Conservation (phyloP, 768 basidiomycete genomes). For the Lepiota brunneoincarnata region DNA sequence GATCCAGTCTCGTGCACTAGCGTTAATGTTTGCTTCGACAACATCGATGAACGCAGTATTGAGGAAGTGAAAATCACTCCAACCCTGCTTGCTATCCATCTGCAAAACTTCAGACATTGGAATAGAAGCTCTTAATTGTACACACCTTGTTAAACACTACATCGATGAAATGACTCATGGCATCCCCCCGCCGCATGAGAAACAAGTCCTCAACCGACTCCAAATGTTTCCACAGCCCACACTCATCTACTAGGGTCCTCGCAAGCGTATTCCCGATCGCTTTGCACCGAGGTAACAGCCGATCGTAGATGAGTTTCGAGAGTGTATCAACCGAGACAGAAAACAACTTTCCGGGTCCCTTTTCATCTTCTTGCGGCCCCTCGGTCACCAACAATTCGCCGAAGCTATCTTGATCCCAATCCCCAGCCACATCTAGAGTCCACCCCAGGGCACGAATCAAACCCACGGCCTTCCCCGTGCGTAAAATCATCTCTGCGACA, state of each 20-base stretch:
- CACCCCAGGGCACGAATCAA: slow-evolving; percentile 62
- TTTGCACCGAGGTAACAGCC: slow-evolving; percentile 54
- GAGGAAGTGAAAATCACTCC: slow-evolving; percentile 83
- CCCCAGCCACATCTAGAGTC: slow-evolving; percentile 22
- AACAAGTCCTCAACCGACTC: slow-evolving; percentile 64
- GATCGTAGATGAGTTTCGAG: slow-evolving; percentile 61
- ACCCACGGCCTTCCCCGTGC: slow-evolving; percentile 76
- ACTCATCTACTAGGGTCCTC: slow-evolving; percentile 63
- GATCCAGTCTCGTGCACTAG: slow-evolving; percentile 51
- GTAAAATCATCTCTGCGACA: slow-evolving; percentile 55
- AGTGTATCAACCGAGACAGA: slow-evolving; percentile 62
- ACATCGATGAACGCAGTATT: slow-evolving; percentile 76
- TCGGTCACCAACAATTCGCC: slow-evolving; percentile 33
- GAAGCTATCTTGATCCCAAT: slow-evolving; percentile 42
- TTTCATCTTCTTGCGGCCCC: slow-evolving; percentile 2
- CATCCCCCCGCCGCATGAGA: slow-evolving; percentile 77
- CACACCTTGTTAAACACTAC: slow-evolving; percentile 71
- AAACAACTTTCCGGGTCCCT: slow-evolving; percentile 25
- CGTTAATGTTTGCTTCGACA: slow-evolving; percentile 43
- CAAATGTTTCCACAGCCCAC: slow-evolving; percentile 62
- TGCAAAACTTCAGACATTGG: slow-evolving; percentile 22
- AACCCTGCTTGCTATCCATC: slow-evolving; percentile 74
- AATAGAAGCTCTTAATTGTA: neutral
- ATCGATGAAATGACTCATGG: slow-evolving; percentile 71
- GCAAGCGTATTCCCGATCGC: slow-evolving; percentile 50